These are phyloP conservation scores for Neolentinus lepideus DNA, from an alignment of 1,284 basidiomycete species.

Conservation along the genomic window DNA sequence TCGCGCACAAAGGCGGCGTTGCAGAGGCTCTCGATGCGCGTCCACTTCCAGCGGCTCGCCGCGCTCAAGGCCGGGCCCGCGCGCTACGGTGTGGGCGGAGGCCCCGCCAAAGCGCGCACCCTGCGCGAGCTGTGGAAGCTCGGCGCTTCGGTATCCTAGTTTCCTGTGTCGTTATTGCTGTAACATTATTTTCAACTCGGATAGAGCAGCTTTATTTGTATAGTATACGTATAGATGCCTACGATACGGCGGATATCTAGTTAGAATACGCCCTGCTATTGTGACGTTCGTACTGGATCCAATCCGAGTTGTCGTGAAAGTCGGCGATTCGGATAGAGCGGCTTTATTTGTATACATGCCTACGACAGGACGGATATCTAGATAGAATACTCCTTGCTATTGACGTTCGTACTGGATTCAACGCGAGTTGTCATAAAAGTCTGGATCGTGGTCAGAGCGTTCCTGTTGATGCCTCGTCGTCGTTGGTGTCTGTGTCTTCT, in stretches of 20 bases:
- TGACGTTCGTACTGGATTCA: background rate
- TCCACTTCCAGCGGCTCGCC: constrained; percentile 49
- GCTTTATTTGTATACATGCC: too few relatives aligned
- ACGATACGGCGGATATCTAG: too few relatives aligned
- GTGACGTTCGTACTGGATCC: background rate
- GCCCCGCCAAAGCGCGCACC: background rate
- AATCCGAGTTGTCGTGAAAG: background rate
- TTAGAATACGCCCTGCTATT: too few relatives aligned
- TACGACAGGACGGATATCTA: too few relatives aligned
- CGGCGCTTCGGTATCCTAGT: background rate
- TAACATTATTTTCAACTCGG: too few relatives aligned
- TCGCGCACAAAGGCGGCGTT: constrained; percentile 60
- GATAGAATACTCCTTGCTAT: too few relatives aligned
- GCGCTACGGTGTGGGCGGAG: background rate
- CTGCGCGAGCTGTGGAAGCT: background rate
- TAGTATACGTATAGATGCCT: too few relatives aligned
- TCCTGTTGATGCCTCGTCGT: too few relatives aligned
- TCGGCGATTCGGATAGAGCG: too few relatives aligned
- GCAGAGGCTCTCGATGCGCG: constrained; percentile 53
- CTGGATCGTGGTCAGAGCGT: too few relatives aligned
- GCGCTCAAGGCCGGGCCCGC: constrained; percentile 13
- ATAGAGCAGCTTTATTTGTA: too few relatives aligned
- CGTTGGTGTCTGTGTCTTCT: background rate
- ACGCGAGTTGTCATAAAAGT: background rate
- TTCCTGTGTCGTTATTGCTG: background rate